phyloP scores from a whole-genome alignment of 179 eudicot species.

The Drosera spatulata region DNA sequence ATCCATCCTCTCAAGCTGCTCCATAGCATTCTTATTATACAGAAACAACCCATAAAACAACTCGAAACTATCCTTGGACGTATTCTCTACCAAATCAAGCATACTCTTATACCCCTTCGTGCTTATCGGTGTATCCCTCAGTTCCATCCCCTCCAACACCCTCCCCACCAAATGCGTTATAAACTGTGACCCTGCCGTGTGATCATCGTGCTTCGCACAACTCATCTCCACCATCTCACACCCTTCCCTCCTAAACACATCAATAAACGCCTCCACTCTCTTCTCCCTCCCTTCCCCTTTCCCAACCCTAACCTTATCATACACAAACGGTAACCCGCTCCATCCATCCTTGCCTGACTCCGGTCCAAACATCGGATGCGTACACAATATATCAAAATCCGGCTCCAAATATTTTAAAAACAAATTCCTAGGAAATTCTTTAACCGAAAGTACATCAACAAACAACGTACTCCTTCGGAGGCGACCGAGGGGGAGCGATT shows the following conservation, averaged over 20 bases:
- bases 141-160: constrained; percentile 46
- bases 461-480: constrained; percentile 63
- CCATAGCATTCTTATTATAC: constrained; percentile 80
- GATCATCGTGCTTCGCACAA: constrained; percentile 66
- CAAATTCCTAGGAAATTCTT: constrained; percentile 58
- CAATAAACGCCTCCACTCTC: constrained; percentile 54
- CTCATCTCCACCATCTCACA: constrained; percentile 73
- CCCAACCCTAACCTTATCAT: constrained; percentile 68
- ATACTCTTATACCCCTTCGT: constrained; percentile 85
- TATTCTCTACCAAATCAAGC: constrained; percentile 78
- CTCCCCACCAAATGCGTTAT: constrained; percentile 81
- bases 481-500: constrained; percentile 61
- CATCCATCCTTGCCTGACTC: constrained; percentile 69
- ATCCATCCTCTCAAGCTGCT: constrained; percentile 62
- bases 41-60: constrained; percentile 80
- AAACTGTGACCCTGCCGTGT: constrained; percentile 80
- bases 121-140: constrained; percentile 67
- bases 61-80: constrained; percentile 76
- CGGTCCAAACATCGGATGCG: constrained; percentile 95
- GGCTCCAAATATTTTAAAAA: constrained; percentile 44
- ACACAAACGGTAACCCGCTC: constrained; percentile 58
- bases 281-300: constrained; percentile 20
- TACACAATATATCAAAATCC: constrained; percentile 71
- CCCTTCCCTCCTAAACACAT: constrained; percentile 55
- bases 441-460: constrained; percentile 77